phyloP scores from a whole-genome alignment of 148 eudicot genomes.

The Nyssa sinensis region DNA sequence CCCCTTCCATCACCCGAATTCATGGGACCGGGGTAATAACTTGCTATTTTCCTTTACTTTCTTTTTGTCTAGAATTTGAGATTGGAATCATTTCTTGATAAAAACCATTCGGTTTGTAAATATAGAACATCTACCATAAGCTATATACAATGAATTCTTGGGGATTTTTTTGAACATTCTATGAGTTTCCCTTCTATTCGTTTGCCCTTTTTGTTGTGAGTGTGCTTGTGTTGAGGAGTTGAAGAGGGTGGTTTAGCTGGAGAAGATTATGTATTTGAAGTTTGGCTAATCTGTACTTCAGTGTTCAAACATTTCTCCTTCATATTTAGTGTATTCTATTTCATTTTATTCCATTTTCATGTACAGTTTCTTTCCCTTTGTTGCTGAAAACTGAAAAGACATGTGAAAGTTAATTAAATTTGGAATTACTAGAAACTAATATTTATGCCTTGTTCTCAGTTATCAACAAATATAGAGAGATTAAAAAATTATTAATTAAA shows the following conservation, averaged over 20 bases:
- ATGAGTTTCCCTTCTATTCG: not conserved
- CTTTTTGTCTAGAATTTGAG: not conserved
- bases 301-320: not conserved
- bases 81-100: not conserved
- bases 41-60: not conserved
- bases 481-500: too few relatives aligned
- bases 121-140: not conserved
- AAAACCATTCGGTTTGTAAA: constrained; percentile 5
- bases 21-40: not conserved
- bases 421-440: too few relatives aligned
- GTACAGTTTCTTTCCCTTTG: too few relatives aligned
- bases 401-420: too few relatives aligned
- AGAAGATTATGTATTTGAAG: too few relatives aligned
- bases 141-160: not conserved
- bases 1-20: not conserved
- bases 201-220: not conserved
- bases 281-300: too few relatives aligned
- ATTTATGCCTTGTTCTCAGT: too few relatives aligned
- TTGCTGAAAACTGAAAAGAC: too few relatives aligned
- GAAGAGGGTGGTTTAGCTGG: not conserved
- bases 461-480: too few relatives aligned
- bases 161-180: not conserved
- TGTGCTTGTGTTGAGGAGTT: not conserved
- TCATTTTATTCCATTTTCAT: too few relatives aligned
- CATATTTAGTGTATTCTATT: not conserved